A percentile compares a stretch with the other conserved stretches of the same genome.
Evolutionary conservation across 208 protist genomes (phyloP).

Genomic region (Crithidia fasciculata): DNA sequence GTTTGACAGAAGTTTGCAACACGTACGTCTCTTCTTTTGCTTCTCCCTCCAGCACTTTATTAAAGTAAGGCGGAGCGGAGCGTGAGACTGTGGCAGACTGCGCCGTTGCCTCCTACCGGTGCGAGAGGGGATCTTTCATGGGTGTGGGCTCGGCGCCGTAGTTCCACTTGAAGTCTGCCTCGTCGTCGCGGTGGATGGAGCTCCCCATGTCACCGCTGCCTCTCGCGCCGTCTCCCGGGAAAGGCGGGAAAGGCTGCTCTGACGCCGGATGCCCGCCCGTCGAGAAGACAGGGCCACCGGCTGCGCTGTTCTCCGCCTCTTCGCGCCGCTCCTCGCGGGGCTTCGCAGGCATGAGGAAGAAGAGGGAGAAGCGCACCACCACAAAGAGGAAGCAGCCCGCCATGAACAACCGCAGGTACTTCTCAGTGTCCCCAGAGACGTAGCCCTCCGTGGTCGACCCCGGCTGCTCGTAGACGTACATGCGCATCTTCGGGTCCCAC

Average conservation of each 20-base stretch:
- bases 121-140: slow-evolving; percentile 26
- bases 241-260: neutral
- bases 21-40: no score
- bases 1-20: no score
- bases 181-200: slow-evolving; percentile 39
- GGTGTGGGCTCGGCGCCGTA: neutral
- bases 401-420: slow-evolving; percentile 55
- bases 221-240: neutral
- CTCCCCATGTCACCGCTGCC: neutral
- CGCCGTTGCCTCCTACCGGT: neutral
- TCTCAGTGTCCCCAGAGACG: slow-evolving; percentile 59
- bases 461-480: slow-evolving; percentile 84
- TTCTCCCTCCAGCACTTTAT: no score
- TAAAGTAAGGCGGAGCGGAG: no score
- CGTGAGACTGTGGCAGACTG: neutral
- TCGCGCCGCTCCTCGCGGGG: neutral
- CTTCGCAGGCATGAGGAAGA: slow-evolving; percentile 26
- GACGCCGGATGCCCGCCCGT: neutral
- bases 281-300: neutral
- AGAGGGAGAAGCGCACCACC: slow-evolving; percentile 53
- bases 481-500: slow-evolving; percentile 63
- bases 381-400: slow-evolving; percentile 64
- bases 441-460: slow-evolving; percentile 82
- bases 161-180: slow-evolving; percentile 29
- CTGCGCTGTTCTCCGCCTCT: neutral